Evolutionary conservation across 805 yeast species (phyloP), one percentile per base, ranked within the genome.

Genomic region (Wickerhamiella musiphila): DNA sequence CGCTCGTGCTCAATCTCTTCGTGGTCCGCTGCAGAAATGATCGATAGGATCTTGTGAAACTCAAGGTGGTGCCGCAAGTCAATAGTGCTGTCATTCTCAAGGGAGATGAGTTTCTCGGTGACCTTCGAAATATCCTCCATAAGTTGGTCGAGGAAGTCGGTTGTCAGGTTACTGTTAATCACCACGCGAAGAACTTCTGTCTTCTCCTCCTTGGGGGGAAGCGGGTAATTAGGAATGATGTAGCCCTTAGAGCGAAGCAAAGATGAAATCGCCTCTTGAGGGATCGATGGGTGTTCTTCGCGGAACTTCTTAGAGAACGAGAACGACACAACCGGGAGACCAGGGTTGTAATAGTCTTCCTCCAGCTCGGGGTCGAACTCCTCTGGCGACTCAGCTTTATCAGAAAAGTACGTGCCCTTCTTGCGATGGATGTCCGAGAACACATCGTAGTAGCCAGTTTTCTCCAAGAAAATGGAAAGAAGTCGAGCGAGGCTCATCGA

Each of bases 251-350:
- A 69, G 52, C 94, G 68, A 46, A 83, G 59, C 52, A 82, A 50
- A 10, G 73, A 61, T 1, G 93, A 74, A 18, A 83, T 53, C 36
- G 78, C 62, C 12, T 74, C 63, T 54, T 84, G 94, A 7, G 93
- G 93, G 35, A 83, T 67, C 52, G 72, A 81, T 3, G 93, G 90
- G 51, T 72, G 78, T 26, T 63, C 50, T 26, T 64, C 48, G 26
- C 56, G 50, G 51, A 83, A 68, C 23, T 61, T 60, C 32, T 70
- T 59, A 2, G 78, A 65, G 43, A 83, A 68, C 49, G 70, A 70
- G 65, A 82, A 83, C 0, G 94, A 77, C 26, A 82, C 94, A 21
- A 83, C 90, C 3, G 95, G 95, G 38, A 83, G 65, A 2, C 94
- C 94, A 1, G 78, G 73, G 45, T 68, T 65, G 58, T 58, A 82